Percentiles rank a stretch among this genome's conserved stretches.
Conservation (phyloP, 2,329 filamentous ascomycete species). For the Pseudopyricularia cyperi region DNA sequence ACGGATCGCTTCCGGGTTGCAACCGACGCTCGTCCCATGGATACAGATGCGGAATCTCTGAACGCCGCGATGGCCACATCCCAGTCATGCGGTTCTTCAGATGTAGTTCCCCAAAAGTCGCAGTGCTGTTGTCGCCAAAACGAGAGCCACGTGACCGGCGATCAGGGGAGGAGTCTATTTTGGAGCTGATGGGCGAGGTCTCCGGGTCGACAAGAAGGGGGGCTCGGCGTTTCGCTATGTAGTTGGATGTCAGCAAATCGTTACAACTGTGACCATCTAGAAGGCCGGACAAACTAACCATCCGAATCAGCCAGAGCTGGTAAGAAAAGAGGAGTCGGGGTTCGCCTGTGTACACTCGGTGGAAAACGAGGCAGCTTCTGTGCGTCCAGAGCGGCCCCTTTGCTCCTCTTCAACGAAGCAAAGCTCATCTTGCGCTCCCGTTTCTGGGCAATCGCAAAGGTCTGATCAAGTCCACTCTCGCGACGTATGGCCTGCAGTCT, state of each 20-base stretch:
- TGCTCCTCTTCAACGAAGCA: not conserved
- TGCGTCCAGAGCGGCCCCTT: not conserved
- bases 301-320: not conserved
- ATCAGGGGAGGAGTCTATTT: not conserved
- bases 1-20: constrained; percentile 5
- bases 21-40: constrained; percentile 12
- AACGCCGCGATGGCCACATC: constrained; percentile 1
- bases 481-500: constrained; percentile 12
- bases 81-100: not conserved
- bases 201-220: not conserved
- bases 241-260: not conserved
- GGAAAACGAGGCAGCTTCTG: not conserved
- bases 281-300: not conserved
- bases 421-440: constrained; percentile 4
- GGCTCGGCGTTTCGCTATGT: not conserved
- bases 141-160: not conserved
- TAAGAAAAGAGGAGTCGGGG: constrained; percentile 1
- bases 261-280: not conserved
- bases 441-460: constrained; percentile 6
- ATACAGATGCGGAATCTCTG: constrained; percentile 6
- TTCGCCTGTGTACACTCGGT: not conserved
- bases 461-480: constrained; percentile 9
- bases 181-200: constrained; percentile 1
- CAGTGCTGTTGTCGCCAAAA: not conserved
- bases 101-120: not conserved